phyloP scores from a whole-genome alignment of 2,329 filamentous ascomycete genomes.

The Amauroascus niger region DNA sequence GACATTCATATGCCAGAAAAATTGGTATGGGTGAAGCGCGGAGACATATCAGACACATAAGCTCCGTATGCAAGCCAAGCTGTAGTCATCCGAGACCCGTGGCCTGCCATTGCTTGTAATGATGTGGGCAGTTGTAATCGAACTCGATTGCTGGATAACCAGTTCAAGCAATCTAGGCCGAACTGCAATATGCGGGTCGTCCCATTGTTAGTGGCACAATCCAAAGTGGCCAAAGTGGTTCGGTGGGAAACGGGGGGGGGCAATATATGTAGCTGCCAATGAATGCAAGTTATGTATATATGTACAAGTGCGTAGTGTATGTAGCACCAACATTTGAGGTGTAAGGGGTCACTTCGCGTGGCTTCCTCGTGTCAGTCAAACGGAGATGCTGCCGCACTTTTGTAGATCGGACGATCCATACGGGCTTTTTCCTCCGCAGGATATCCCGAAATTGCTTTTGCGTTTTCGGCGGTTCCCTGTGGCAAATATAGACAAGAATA shows the following conservation, averaged over 20 bases:
- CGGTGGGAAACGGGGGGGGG: background rate
- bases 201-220: background rate
- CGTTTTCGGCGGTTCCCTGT: too few relatives aligned
- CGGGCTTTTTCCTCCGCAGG: background rate
- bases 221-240: background rate
- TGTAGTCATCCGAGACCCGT: background rate
- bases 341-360: background rate
- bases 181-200: background rate
- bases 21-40: background rate
- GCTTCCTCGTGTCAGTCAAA: slow-evolving; percentile 1
- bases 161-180: background rate
- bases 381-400: background rate
- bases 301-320: background rate
- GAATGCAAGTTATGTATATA: background rate
- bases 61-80: too few relatives aligned
- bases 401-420: background rate
- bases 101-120: background rate
- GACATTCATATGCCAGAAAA: too few relatives aligned
- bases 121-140: background rate
- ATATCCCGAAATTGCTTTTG: too few relatives aligned
- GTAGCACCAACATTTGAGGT: background rate
- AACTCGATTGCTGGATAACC: background rate
- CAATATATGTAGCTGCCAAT: background rate
- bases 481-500: too few relatives aligned
- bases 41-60: background rate